Evolutionary conservation across 176 grass and related monocot genomes (phyloP).

Genomic region (Urochloa ruziziensis): DNA sequence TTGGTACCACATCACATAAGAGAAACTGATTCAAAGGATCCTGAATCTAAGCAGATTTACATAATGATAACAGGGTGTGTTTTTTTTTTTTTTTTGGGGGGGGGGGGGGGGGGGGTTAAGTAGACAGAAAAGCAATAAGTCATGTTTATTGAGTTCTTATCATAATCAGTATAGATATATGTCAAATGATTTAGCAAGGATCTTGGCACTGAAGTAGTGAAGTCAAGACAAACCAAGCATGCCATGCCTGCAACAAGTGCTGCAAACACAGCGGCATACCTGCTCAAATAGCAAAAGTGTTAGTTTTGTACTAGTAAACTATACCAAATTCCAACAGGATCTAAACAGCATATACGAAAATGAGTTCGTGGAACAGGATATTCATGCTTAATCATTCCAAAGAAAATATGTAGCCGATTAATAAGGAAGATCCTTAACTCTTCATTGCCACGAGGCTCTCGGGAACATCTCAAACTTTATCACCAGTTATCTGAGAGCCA

Average conservation of each 20-base stretch:
- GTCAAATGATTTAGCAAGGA: slow-evolving; percentile 75
- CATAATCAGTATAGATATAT: slow-evolving; percentile 37
- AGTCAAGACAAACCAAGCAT: slow-evolving; percentile 71
- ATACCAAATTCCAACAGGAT: not conserved
- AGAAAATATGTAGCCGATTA: not conserved
- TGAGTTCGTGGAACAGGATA: not conserved
- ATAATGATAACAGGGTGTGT: no score
- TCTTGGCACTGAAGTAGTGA: slow-evolving; percentile 85
- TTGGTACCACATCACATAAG: not conserved
- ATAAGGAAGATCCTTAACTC: slow-evolving; percentile 50
- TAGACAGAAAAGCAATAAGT: not conserved
- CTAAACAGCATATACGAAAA: not conserved
- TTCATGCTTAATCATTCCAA: not conserved
- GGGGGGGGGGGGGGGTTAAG: no score
- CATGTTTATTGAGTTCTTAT: no score
- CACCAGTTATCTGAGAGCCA: slow-evolving; percentile 64
- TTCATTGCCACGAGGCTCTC: slow-evolving; percentile 68
- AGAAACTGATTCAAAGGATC: not conserved
- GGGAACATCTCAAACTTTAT: slow-evolving; percentile 69
- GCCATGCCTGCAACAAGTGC: slow-evolving; percentile 90
- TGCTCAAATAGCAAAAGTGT: slow-evolving; percentile 18
- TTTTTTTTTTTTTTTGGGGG: no score
- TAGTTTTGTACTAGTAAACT: slow-evolving; percentile 9
- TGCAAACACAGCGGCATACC: slow-evolving; percentile 77
- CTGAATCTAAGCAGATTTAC: not conserved